Evolutionary conservation across 352 stramenopile genomes (phyloP).

Genomic region (Phytophthora rubi): DNA sequence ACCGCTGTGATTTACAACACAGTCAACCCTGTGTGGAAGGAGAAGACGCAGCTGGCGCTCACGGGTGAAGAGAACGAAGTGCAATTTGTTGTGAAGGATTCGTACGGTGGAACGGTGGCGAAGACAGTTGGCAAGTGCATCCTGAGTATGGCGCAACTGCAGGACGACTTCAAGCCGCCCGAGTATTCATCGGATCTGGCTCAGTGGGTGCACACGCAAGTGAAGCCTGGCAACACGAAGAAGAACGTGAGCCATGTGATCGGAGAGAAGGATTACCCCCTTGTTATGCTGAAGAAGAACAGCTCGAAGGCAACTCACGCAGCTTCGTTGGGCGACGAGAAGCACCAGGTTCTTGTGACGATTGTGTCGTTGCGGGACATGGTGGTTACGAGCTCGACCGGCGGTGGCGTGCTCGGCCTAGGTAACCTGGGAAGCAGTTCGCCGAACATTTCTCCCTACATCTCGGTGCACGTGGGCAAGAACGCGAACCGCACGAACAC

Average conservation of each 20-base stretch:
- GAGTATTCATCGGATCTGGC: constrained; percentile 77
- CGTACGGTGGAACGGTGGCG: constrained; percentile 78
- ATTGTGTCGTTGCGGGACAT: constrained; percentile 64
- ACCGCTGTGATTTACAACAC: constrained; percentile 88
- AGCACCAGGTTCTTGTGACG: constrained; percentile 78
- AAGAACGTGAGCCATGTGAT: constrained; percentile 85
- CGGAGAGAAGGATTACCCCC: constrained; percentile 78
- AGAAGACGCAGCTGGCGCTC: constrained; percentile 68
- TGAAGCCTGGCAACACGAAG: constrained; percentile 79
- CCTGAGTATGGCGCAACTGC: constrained; percentile 73
- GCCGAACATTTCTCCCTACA: constrained; percentile 81
- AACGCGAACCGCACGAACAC: constrained; percentile 75
- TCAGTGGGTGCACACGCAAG: constrained; percentile 82
- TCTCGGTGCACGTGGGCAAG: constrained; percentile 79
- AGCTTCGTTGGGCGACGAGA: constrained; percentile 49
- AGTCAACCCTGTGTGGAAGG: constrained; percentile 82
- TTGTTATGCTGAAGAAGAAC: constrained; percentile 72
- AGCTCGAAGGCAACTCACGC: constrained; percentile 38
- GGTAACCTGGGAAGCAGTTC: constrained; percentile 79
- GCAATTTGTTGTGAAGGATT: constrained; percentile 86
- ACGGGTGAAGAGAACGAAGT: constrained; percentile 64
- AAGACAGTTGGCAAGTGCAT: constrained; percentile 83
- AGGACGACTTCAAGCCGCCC: constrained; percentile 79
- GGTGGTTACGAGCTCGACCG: constrained; percentile 67
- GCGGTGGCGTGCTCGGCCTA: constrained; percentile 69